Evolutionary conservation across 345 rosid species (phyloP).

Genomic region (Excoecaria agallocha): DNA sequence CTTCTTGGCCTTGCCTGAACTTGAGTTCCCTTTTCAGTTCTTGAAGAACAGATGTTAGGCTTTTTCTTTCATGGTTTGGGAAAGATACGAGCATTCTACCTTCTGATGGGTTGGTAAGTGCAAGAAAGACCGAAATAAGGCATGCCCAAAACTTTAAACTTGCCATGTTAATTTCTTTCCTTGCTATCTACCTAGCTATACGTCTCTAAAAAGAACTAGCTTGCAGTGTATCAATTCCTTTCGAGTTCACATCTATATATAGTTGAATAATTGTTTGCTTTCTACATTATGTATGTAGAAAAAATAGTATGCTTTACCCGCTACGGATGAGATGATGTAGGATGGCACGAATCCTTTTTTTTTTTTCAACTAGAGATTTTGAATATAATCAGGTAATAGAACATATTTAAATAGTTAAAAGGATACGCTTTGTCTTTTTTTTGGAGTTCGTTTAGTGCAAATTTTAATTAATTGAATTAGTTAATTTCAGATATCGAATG

Average conservation of each 20-base stretch:
- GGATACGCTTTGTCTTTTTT: no score
- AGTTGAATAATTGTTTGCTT: background rate
- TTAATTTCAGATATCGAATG: no score
- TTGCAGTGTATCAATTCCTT: background rate
- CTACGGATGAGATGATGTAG: no score
- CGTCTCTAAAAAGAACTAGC: background rate
- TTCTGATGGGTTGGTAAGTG: conserved; percentile 14
- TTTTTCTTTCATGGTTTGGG: conserved; percentile 12
- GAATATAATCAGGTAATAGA: no score
- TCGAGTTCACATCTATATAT: conserved; percentile 2
- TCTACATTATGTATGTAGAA: background rate
- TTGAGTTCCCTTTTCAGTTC: conserved; percentile 16
- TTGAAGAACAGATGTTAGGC: background rate
- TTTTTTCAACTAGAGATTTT: no score
- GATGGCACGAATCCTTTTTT: no score
- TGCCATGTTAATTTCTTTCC: conserved; percentile 18
- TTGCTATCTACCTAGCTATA: background rate
- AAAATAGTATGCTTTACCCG: background rate
- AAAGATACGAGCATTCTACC: conserved; percentile 11
- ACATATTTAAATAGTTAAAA: no score
- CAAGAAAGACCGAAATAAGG: conserved; percentile 20
- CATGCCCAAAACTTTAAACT: conserved; percentile 24
- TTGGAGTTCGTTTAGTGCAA: no score
- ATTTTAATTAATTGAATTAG: no score
- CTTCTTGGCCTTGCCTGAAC: background rate